phyloP scores from a whole-genome alignment of 148 eudicot genomes.

The Fallopia convolvulus region DNA sequence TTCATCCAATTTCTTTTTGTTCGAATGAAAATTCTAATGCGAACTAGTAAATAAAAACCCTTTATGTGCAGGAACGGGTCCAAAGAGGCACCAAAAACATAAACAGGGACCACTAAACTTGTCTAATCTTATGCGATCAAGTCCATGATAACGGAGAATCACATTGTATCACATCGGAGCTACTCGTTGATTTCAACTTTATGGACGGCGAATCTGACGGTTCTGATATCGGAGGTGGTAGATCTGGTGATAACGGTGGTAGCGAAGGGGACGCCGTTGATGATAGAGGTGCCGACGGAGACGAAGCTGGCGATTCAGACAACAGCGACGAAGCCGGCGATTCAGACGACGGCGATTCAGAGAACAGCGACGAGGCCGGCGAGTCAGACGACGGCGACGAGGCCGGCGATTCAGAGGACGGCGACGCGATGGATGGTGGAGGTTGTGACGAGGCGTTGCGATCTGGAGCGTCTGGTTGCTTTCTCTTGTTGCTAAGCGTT shows the following conservation, averaged over 20 bases:
- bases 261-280: no score
- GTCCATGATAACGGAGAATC: neutral
- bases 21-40: neutral
- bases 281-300: no score
- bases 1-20: neutral
- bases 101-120: neutral
- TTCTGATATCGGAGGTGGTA: neutral
- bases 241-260: no score
- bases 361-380: neutral
- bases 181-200: neutral
- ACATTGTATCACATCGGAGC: neutral
- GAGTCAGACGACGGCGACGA: neutral
- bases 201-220: neutral
- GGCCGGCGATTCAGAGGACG: neutral
- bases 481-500: constrained; percentile 6
- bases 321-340: neutral
- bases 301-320: neutral
- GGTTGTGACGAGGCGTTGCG: neutral
- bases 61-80: neutral
- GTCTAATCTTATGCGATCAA: neutral
- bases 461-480: constrained; percentile 13
- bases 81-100: neutral
- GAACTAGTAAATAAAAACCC: neutral
- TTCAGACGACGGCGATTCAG: neutral
- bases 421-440: neutral